Base-by-base conservation (phyloP, 306 rosid species). In the Styphnolobium japonicum region DNA sequence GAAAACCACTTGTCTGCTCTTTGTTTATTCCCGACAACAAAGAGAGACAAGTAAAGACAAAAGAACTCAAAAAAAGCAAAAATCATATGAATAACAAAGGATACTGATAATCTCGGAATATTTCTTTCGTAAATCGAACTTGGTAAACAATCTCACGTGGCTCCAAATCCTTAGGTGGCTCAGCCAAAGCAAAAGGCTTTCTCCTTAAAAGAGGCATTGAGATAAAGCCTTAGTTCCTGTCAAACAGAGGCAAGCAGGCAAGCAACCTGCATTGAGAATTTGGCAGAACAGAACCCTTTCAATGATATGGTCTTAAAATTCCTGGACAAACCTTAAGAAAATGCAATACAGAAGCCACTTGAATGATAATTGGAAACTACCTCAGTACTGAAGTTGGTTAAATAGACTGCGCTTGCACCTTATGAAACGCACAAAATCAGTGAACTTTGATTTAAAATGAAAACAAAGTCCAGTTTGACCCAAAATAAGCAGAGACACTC, bases 111-210 rank as follows among this genome's bases (percentile, higher is more conserved):
- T 85, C 85, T 67, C 52, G 85, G 66, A 89, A 89, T 65, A 86
- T 79, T 82, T 91, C 92, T 73, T 88, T 84, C 1, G 97, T 87
- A 66, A 73, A 86, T 9, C 90, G 88, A 77, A 91, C 75, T 89
- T 89, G 97, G 85, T 81, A 89, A 49, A 89, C 87, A 37, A 43
- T 75, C 79, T 89, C 93, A 63, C 77, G 52, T 55, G 90, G 83
- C 76, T 81, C 85, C 73, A 88, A 78, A 84, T 85, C 90, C 21
- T 81, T 61, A 29, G 97, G 89, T 6, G 73, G 83, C 64, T 87
- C 88, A 33, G 88, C 89, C 80, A 87, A 80, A 40, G 79, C 63
- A 70, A 83, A 91, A 21, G 84, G 82, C 81, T 77, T 91, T 79
- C 87, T 83, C 79, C 82, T 87, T 39, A 85, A 37, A 22, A 86